Base-by-base conservation (phyloP, 2,329 filamentous ascomycete genomes). In the Tolypocladium ovalisporum region DNA sequence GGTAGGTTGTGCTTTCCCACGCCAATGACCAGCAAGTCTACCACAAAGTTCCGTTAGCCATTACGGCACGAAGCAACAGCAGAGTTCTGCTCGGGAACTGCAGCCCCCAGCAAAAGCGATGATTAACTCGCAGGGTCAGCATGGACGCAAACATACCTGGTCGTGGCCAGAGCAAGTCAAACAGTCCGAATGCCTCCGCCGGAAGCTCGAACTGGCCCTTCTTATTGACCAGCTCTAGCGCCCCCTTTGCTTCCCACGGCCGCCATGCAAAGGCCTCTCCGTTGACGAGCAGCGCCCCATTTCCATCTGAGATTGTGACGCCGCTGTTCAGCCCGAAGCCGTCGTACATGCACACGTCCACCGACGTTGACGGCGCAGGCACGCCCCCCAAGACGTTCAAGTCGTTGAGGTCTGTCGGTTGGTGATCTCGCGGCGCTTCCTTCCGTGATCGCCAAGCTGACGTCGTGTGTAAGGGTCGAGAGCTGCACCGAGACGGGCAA, bases 291-390 rank as follows among this genome's bases (percentile, higher is more conserved):
- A 99, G 69, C 32, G 91, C 81, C 0, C 90, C 93, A 55, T 83
- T 79, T 0, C 87, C 86, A 52, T 83, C 83, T 1, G 76, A 74
- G 35, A 96, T 83, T 56, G 82, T 85, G 39, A 88, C 75, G 13
- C 92, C 91, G 65, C 86, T 95, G 72, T 94, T 88, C 52, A 99
- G 78, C 62, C 88, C 84, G 71, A 99, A 99, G 1, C 94, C 94
- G 65, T 93, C 86, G 59, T 81, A 76, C 59, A 88, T 83, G 73
- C 90, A 96, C 7, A 88, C 85, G 65, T 97, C 91, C 52, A 99
- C 84, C 2, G 85, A 85, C 0, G 90, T 96, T 0, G 90, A 85
- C 0, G 93, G 94, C 4, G 83, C 78, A 0, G 90, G 88, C 1
- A 85, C 84, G 62, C 84, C 85, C 44, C 83, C 86, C 5, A 97